phyloP scores from a whole-genome alignment of 495 filamentous ascomycete species.

The Neurospora tetraspora region DNA sequence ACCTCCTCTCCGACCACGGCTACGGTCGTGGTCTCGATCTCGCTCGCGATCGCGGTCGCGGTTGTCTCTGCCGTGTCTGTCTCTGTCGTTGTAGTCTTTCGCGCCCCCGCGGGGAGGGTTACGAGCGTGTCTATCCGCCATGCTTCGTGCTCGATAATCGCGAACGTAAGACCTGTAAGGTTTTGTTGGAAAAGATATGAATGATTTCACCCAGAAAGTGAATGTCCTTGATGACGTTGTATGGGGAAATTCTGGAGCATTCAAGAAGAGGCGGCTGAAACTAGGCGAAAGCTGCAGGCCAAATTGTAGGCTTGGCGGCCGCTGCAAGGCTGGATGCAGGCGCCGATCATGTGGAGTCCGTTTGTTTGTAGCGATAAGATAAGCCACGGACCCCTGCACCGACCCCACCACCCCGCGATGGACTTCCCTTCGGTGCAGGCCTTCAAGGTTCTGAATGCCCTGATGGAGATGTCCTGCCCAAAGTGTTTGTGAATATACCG shows the following conservation, averaged over 20 bases:
- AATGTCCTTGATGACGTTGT: neutral
- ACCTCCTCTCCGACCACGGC: conserved; percentile 6
- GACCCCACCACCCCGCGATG: neutral
- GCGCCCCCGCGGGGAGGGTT: neutral
- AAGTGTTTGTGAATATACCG: neutral
- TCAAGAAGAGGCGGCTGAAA: neutral
- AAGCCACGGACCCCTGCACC: neutral
- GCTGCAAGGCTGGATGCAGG: neutral
- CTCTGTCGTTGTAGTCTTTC: conserved; percentile 15
- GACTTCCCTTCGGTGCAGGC: neutral
- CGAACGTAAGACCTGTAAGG: neutral
- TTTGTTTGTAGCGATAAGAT: neutral
- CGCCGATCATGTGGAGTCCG: neutral
- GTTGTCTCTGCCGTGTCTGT: conserved; percentile 20
- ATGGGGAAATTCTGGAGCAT: neutral
- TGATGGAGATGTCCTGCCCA: neutral
- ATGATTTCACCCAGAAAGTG: neutral
- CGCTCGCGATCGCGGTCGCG: conserved; percentile 18
- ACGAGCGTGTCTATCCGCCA: neutral
- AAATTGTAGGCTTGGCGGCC: neutral
- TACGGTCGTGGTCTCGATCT: conserved; percentile 23
- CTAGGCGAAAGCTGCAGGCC: neutral
- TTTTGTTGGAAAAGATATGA: neutral
- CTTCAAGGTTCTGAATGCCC: neutral
- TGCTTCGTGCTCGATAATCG: neutral